phyloP scores from a whole-genome alignment of 306 rosid genomes.

The Trifolium pratense region DNA sequence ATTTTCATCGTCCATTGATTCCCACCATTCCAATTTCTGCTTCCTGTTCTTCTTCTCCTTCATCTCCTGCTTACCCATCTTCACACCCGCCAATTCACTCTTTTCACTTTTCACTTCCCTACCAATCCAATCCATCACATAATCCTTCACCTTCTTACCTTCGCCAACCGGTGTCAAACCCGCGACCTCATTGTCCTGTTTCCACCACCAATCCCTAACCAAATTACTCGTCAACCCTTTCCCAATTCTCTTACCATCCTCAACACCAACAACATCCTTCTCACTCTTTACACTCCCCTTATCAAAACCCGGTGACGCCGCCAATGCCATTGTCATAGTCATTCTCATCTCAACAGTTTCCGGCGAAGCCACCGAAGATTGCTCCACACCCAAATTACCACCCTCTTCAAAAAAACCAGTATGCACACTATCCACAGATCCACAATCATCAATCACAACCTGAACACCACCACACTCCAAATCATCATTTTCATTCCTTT shows the following conservation, averaged over 20 bases:
- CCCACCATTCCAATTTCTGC: constrained; percentile 89
- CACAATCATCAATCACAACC: constrained; percentile 63
- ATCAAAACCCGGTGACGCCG: constrained; percentile 45
- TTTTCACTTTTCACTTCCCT: constrained; percentile 69
- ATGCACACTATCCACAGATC: constrained; percentile 74
- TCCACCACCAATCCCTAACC: constrained; percentile 80
- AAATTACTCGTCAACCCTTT: constrained; percentile 50
- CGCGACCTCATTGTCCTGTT: constrained; percentile 56
- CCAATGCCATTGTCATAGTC: constrained; percentile 8
- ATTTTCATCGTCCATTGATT: constrained; percentile 76
- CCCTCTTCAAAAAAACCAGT: constrained; percentile 63
- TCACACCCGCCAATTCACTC: constrained; percentile 46
- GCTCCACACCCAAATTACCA: constrained; percentile 51
- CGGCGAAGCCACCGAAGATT: constrained; percentile 58
- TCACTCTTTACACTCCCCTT: constrained; percentile 49
- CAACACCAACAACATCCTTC: constrained; percentile 42
- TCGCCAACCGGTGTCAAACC: constrained; percentile 31
- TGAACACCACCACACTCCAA: constrained; percentile 14
- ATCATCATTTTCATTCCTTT: constrained; percentile 19
- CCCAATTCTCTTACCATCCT: constrained; percentile 45
- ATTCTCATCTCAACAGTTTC: constrained; percentile 24
- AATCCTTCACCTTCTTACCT: constrained; percentile 74
- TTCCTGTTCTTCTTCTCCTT: constrained; percentile 52
- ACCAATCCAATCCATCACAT: constrained; percentile 95
- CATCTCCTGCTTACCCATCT: constrained; percentile 43